These are phyloP conservation scores for Cyberlindnera euphorbiae DNA, from an alignment of 805 yeast species.

Conservation along the genomic window DNA sequence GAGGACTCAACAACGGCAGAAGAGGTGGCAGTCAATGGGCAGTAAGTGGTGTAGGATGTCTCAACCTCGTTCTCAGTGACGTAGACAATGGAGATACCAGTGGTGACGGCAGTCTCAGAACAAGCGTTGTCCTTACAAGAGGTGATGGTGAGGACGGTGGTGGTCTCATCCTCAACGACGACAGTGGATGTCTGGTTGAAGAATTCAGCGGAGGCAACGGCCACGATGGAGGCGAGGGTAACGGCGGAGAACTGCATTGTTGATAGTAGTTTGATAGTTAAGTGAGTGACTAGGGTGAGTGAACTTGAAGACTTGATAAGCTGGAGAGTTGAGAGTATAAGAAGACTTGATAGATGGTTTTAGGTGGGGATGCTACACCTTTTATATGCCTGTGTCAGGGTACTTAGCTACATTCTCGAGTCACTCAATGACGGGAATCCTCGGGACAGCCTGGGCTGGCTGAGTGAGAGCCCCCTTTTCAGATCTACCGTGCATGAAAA, in stretches of 20 bases:
- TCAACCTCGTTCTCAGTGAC: conserved; percentile 5
- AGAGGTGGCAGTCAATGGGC: conserved; percentile 19
- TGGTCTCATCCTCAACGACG: conserved; percentile 7
- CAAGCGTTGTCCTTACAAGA: conserved; percentile 9
- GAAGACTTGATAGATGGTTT: neutral
- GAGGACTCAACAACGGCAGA: neutral
- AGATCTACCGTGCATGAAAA: no score
- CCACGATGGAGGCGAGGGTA: conserved; percentile 6
- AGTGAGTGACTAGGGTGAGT: conserved; percentile 14
- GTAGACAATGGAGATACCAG: conserved; percentile 9
- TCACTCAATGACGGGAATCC: no score
- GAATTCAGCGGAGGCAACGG: conserved; percentile 8
- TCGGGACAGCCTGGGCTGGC: no score
- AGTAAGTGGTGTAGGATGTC: conserved; percentile 11
- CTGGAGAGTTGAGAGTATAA: neutral
- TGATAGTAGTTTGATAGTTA: neutral
- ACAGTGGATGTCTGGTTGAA: conserved; percentile 6
- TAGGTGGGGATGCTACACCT: no score
- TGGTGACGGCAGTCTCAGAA: conserved; percentile 5
- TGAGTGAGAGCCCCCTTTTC: no score
- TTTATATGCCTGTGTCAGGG: no score
- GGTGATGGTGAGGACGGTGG: conserved; percentile 13
- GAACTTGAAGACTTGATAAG: no score
- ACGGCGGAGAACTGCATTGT: conserved; percentile 11
- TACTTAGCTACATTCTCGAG: no score